Conservation (phyloP, 768 basidiomycete genomes). For the Phanerodontia chrysosporium region DNA sequence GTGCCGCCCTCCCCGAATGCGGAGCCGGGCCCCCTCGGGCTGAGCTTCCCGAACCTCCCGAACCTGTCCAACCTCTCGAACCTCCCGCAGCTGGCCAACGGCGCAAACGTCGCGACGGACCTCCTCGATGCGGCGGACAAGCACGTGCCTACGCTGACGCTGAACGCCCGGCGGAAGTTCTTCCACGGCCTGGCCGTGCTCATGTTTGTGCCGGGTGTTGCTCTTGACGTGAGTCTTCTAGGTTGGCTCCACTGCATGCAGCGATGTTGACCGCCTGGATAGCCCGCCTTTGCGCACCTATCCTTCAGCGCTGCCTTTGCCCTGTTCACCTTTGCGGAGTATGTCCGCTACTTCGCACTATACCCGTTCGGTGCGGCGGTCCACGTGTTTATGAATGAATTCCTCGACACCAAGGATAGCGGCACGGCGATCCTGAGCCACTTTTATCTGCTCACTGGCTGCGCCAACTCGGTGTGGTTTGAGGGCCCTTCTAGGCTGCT, state of each 20-base stretch:
- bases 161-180: conserved; percentile 93
- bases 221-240: conserved; percentile 62
- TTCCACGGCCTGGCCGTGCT: conserved; percentile 94
- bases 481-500: conserved; percentile 70
- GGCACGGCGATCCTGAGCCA: conserved; percentile 97
- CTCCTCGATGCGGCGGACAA: conserved; percentile 85
- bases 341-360: conserved; percentile 96
- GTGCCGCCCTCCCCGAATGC: conserved; percentile 14
- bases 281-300: conserved; percentile 96
- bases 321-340: conserved; percentile 93
- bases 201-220: conserved; percentile 96
- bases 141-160: conserved; percentile 79
- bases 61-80: conserved; percentile 42
- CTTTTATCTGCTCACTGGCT: conserved; percentile 94
- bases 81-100: conserved; percentile 40
- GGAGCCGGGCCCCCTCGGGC: conserved; percentile 28
- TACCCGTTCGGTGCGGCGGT: conserved; percentile 93
- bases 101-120: conserved; percentile 56
- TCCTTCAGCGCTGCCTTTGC: conserved; percentile 95
- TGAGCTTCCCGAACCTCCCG: conserved; percentile 19
- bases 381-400: conserved; percentile 96
- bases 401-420: conserved; percentile 90
- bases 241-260: conserved; percentile 2
- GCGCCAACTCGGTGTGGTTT: conserved; percentile 91
- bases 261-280: conserved; percentile 2